Conservation (phyloP, 495 filamentous ascomycete genomes). For the Sordaria brevicollis region DNA sequence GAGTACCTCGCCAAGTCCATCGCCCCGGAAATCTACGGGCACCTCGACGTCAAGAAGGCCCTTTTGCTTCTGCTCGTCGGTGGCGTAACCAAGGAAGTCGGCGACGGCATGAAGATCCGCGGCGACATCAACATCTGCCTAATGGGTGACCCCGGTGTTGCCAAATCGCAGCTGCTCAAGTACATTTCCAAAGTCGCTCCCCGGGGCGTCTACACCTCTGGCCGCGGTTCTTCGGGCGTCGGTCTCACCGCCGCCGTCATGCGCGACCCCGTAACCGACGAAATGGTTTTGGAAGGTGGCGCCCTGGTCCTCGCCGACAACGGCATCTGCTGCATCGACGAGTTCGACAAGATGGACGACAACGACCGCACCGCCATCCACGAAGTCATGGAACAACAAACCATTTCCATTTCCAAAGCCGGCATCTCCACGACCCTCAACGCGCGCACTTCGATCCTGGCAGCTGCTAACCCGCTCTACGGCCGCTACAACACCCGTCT, state of each 20-base stretch:
- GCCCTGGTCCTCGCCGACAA: slow-evolving; percentile 94
- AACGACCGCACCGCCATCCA: slow-evolving; percentile 93
- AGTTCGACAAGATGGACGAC: slow-evolving; percentile 99
- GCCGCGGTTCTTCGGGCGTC: slow-evolving; percentile 89
- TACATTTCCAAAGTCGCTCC: slow-evolving; percentile 98
- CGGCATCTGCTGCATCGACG: slow-evolving; percentile 98
- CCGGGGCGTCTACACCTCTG: slow-evolving; percentile 94
- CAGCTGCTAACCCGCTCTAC: slow-evolving; percentile 93
- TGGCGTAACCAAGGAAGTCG: slow-evolving; percentile 93
- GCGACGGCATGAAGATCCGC: slow-evolving; percentile 95
- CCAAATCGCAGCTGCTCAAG: slow-evolving; percentile 94
- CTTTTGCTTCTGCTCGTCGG: slow-evolving; percentile 88
- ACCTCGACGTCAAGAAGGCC: slow-evolving; percentile 96
- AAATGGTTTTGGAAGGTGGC: slow-evolving; percentile 97
- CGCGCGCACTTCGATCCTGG: slow-evolving; percentile 93
- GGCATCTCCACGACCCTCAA: slow-evolving; percentile 95
- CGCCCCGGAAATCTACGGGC: slow-evolving; percentile 93
- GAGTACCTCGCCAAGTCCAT: slow-evolving; percentile 92
- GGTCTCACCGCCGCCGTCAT: slow-evolving; percentile 97
- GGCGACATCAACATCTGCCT: slow-evolving; percentile 98
- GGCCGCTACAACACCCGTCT: slow-evolving; percentile 96
- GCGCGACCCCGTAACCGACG: slow-evolving; percentile 95
- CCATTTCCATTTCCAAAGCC: slow-evolving; percentile 96
- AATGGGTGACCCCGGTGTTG: slow-evolving; percentile 99
- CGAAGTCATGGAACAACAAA: slow-evolving; percentile 99